Conservation (phyloP, 495 filamentous ascomycete species). For the Schizothecium vesticola region DNA sequence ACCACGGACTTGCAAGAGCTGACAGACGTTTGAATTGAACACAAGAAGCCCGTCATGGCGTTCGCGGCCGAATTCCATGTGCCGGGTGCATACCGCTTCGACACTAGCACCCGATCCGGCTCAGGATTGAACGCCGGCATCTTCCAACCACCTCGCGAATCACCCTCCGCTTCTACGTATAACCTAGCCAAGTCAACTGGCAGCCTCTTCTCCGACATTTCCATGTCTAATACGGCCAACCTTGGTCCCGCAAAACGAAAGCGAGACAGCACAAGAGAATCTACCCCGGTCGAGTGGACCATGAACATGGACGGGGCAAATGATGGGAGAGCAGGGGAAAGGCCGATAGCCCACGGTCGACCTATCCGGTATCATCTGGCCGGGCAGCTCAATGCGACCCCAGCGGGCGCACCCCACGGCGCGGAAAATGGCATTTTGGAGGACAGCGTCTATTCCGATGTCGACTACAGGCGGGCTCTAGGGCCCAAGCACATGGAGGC, state of each 20-base stretch:
- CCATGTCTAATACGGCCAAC: slow-evolving; percentile 25
- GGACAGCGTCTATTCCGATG: slow-evolving; percentile 51
- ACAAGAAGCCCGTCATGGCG: slow-evolving; percentile 30
- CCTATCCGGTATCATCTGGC: slow-evolving; percentile 46
- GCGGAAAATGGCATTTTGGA: slow-evolving; percentile 43
- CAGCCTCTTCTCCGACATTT: slow-evolving; percentile 42
- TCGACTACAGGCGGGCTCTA: slow-evolving; percentile 47
- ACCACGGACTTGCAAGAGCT: neutral
- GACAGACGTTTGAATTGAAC: neutral
- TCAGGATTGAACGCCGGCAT: slow-evolving; percentile 48
- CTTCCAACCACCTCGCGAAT: slow-evolving; percentile 60
- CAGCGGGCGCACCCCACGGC: slow-evolving; percentile 42
- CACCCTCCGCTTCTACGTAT: slow-evolving; percentile 57
- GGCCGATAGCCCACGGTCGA: slow-evolving; percentile 8
- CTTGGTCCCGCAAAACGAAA: slow-evolving; percentile 38
- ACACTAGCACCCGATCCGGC: slow-evolving; percentile 34
- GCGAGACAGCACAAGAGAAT: slow-evolving; percentile 29
- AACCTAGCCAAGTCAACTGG: slow-evolving; percentile 52
- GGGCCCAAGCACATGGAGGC: slow-evolving; percentile 31
- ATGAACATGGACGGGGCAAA: slow-evolving; percentile 27
- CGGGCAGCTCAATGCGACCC: slow-evolving; percentile 57
- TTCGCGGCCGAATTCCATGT: slow-evolving; percentile 41
- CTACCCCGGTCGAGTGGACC: slow-evolving; percentile 30
- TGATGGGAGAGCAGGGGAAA: slow-evolving; percentile 21
- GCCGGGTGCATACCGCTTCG: slow-evolving; percentile 47